Base-by-base conservation (phyloP, 2,329 filamentous ascomycete species). In the Pleoardoris graminearum region DNA sequence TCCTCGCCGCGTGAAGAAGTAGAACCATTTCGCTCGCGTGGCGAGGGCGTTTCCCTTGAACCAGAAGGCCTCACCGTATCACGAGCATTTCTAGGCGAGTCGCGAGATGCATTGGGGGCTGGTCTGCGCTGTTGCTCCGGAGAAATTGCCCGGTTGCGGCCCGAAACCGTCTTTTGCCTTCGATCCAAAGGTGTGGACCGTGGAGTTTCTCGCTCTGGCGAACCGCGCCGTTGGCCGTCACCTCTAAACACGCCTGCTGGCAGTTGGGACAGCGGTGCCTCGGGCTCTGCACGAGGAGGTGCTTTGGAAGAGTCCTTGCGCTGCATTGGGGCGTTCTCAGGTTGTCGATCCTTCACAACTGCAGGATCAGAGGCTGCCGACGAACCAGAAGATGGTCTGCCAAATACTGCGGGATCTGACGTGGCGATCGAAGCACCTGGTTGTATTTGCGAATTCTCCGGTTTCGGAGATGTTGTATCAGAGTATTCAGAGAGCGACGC, bases 401-500 rank as follows among this genome's bases (percentile, higher is more conserved):
- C 49, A 36, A 52, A 52, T 5, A 52, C 43, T 3, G 50, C 50
- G 7, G 50, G 50, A 21, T 52, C 50, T 1, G 45, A 32, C 1
- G 8, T 22, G 3, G 12, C 17, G 12, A 30, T 4, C 16, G 33
- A 14, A 4, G 36, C 21, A 39, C 10, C 17, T 12, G 23, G 4
- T 11, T 30, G 22, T 38, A 14, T 4, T n/a, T 29, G 22, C n/a
- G 8, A 8, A 16, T 46, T 27, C 17, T 38, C 33, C 8, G 16
- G 14, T 17, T 21, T 22, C 22, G 27, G 22, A 17, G 48, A 21
- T 7, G 25, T 42, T 10, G 48, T 33, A 36, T 55, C 51, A 3
- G 60, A 61, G 25, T 63, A 62, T 3, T 58, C 50, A 12, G 61
- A 66, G 3, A 36, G 49, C 8, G 57, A 51, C 17, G 58, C 46